Evolutionary conservation across 768 basidiomycete species (phyloP).

Genomic region (Leccinum sublutescens): DNA sequence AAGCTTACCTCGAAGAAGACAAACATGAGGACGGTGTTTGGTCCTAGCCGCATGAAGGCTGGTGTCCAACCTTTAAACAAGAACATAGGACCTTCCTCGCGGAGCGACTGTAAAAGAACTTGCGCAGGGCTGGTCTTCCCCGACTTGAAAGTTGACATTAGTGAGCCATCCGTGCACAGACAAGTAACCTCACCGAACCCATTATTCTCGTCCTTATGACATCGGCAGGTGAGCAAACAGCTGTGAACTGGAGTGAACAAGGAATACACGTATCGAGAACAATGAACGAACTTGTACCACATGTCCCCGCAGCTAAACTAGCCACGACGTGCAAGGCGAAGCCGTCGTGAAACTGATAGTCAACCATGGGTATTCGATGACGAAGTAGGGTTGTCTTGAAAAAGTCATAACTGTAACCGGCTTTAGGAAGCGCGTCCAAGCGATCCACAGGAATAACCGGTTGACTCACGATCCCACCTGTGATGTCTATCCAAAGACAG

Average conservation of each 20-base stretch:
- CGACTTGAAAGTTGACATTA: constrained; percentile 40
- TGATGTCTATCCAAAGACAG: constrained; percentile 48
- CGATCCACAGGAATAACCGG: not conserved
- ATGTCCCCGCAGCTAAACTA: constrained; percentile 67
- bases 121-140: constrained; percentile 46
- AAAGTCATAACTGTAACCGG: constrained; percentile 61
- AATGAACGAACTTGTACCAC: constrained; percentile 75
- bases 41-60: constrained; percentile 79
- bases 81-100: constrained; percentile 73
- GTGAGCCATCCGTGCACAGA: not conserved
- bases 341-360: constrained; percentile 64
- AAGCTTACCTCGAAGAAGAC: constrained; percentile 76
- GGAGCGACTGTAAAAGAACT: constrained; percentile 58
- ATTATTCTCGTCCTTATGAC: constrained; percentile 76
- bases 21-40: constrained; percentile 82
- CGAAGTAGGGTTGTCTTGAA: constrained; percentile 62
- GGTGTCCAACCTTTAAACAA: constrained; percentile 91
- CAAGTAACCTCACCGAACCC: constrained; percentile 55
- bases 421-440: constrained; percentile 2
- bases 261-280: not conserved
- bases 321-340: constrained; percentile 65
- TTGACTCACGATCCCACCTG: constrained; percentile 79
- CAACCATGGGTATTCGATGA: constrained; percentile 49
- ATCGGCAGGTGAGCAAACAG: constrained; percentile 76
- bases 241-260: constrained; percentile 35